These are phyloP conservation scores for Boletellus deceptivus DNA, from an alignment of 1,284 basidiomycete genomes.

Conservation along the genomic window DNA sequence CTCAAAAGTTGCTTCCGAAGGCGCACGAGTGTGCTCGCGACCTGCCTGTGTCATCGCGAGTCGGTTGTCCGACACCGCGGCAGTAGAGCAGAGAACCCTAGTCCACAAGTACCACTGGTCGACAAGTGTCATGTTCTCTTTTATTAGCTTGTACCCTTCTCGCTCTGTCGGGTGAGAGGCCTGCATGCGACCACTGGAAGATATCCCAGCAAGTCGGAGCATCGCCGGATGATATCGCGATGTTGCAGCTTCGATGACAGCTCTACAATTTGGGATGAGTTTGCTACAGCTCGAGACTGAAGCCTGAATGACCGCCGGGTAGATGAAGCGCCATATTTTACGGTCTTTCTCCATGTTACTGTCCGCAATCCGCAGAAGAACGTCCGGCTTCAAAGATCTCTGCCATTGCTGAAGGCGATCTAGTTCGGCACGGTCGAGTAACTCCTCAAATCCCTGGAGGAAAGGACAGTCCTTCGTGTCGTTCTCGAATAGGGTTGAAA, in stretches of 20 bases:
- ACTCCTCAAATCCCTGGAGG: conserved; percentile 63
- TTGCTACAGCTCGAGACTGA: conserved; percentile 49
- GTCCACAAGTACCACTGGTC: conserved; percentile 91
- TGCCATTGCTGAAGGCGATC: conserved; percentile 63
- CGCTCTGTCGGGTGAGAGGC: conserved; percentile 45
- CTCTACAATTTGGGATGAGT: conserved; percentile 52
- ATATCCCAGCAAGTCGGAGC: conserved; percentile 64
- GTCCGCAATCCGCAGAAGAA: conserved; percentile 62
- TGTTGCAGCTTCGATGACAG: conserved; percentile 62
- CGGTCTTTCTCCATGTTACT: conserved; percentile 64
- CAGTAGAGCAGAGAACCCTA: conserved; percentile 79
- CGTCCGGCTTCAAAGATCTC: conserved; percentile 49
- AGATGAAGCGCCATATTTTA: conserved; percentile 69
- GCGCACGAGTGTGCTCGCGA: conserved; percentile 69
- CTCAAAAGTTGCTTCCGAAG: conserved; percentile 70
- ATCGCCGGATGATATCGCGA: conserved; percentile 68
- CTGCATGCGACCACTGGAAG: conserved; percentile 40
- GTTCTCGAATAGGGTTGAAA: conserved; percentile 43
- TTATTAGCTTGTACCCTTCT: conserved; percentile 50
- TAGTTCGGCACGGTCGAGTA: conserved; percentile 58
- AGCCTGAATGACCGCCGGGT: conserved; percentile 57
- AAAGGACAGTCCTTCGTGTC: conserved; percentile 36
- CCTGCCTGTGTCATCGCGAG: conserved; percentile 52
- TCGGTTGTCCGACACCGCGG: conserved; percentile 64
- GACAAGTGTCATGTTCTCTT: conserved; percentile 65